A percentile compares a stretch with the other conserved stretches of the same genome.
Conservation (phyloP, 2,329 filamentous ascomycete genomes). For the Trichoderma lentiforme region DNA sequence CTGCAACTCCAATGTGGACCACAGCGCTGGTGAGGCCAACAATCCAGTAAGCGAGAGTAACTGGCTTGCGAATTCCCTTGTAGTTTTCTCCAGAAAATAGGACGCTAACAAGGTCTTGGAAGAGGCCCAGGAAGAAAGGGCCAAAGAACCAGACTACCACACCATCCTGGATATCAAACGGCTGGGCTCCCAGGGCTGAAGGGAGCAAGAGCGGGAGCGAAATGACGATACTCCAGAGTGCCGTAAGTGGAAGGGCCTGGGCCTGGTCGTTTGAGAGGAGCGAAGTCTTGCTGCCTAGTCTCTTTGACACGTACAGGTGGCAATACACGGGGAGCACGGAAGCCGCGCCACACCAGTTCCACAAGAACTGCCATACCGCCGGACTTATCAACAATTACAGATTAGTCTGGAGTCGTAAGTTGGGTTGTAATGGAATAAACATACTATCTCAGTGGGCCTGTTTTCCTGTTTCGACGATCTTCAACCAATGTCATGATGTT, state of each 20-base stretch:
- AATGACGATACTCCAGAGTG: background rate
- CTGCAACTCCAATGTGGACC: background rate
- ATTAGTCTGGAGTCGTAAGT: background rate
- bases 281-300: background rate
- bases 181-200: background rate
- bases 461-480: background rate
- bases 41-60: background rate
- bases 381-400: background rate
- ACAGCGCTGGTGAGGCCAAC: background rate
- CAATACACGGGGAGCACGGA: conserved; percentile 3
- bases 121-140: background rate
- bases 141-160: background rate
- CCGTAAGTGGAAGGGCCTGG: background rate
- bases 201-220: background rate
- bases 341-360: conserved; percentile 5
- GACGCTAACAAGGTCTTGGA: background rate
- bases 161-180: background rate
- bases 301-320: background rate
- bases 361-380: background rate
- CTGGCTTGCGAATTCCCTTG: background rate
- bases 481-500: conserved; percentile 17
- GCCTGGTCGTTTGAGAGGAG: background rate
- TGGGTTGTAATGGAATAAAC: background rate
- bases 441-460: background rate
- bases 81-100: background rate